These are phyloP conservation scores for Claviceps purpurea DNA, from an alignment of 2,329 filamentous ascomycete genomes.

Conservation along the genomic window DNA sequence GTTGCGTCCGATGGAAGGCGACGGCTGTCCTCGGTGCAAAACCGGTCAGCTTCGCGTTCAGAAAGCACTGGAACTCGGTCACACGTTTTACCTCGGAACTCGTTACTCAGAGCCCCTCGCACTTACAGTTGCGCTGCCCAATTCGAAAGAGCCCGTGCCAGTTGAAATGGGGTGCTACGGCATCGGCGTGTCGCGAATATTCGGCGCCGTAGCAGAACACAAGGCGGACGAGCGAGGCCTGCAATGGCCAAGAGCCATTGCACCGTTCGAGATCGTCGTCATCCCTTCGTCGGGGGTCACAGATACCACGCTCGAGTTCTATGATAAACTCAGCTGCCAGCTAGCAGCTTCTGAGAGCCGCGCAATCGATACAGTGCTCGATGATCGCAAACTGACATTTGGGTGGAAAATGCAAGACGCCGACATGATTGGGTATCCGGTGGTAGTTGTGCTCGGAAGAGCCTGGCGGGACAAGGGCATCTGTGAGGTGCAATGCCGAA, in stretches of 20 bases:
- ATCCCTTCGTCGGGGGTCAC: constrained; percentile 37
- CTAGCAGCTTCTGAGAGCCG: constrained; percentile 3
- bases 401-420: constrained; percentile 86
- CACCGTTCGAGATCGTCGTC: constrained; percentile 68
- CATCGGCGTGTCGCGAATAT: constrained; percentile 81
- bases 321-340: constrained; percentile 40
- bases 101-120: constrained; percentile 69
- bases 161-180: constrained; percentile 96
- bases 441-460: constrained; percentile 67
- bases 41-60: constrained; percentile 49
- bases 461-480: constrained; percentile 43
- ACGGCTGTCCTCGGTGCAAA: constrained; percentile 59
- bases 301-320: constrained; percentile 42
- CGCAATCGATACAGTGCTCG: constrained; percentile 52
- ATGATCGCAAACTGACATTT: constrained; percentile 56
- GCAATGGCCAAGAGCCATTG: constrained; percentile 78
- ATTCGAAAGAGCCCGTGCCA: constrained; percentile 26
- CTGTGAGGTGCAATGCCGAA: constrained; percentile 72
- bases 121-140: constrained; percentile 40
- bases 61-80: constrained; percentile 76
- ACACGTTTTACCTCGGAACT: constrained; percentile 88
- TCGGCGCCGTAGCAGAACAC: constrained; percentile 72
- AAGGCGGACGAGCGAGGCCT: constrained; percentile 60
- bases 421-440: constrained; percentile 76
- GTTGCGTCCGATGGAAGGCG: constrained; percentile 51